Evolutionary conservation across 176 grass and related monocot genomes (phyloP), one percentile per base, ranked within the genome.

Genomic region (Alloteropsis semialata): DNA sequence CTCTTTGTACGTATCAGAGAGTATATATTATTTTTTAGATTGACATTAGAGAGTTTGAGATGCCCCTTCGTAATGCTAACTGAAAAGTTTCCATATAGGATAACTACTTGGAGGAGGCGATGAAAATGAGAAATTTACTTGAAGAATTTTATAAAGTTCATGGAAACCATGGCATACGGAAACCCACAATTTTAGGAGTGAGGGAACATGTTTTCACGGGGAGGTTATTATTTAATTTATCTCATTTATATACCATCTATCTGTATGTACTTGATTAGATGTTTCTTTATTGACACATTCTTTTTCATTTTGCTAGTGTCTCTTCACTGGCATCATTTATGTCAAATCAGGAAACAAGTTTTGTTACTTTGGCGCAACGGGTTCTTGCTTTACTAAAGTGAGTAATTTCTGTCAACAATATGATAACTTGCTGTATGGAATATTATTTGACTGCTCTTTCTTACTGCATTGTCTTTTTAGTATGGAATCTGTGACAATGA

Each of bases 61-160:
- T 84, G n/a, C 36, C 12, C n/a, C 21, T 61, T 39, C 74, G 58
- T 74, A 50, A 68, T 55, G 14, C 70, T 84, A 64, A 57, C 59
- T 72, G 69, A 46, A 22, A 82, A 81, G 5, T 62, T 70, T 44
- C 56, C 42, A 37, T 28, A 1, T 85, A 98, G 96, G 96, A 98
- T 14, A 98, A 98, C 76, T 98, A 98, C 78, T 78, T 98, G 41
- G 96, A 98, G 87, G 96, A 98, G 72, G 96, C 96, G 36, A 85
- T 98, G 90, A 98, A 98, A 87, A 90, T 98, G 91, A 89, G 96
- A 85, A 98, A 98, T 88, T 88, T 98, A 67, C 96, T 98, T 48
- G 96, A 98, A 79, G 96, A 98, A 80, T 95, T 98, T 65, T 59
- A 4, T 67, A 67, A 67, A 39, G 21, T 37, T 67, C 45, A 71